These are phyloP conservation scores for Euryodendron excelsum DNA, from an alignment of 148 eudicot genomes.

Conservation along the genomic window DNA sequence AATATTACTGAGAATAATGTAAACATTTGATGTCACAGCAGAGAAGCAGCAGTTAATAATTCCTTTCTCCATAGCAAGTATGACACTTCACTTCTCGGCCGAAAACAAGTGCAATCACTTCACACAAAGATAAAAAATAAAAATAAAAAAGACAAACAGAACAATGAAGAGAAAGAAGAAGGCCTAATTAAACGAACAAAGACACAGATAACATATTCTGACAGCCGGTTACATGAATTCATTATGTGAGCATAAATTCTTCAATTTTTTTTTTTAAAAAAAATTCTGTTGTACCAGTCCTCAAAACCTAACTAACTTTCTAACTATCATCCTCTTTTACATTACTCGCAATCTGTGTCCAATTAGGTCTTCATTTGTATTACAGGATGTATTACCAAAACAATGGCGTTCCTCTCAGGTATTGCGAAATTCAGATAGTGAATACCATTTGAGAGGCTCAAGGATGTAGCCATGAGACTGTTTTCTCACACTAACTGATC, in stretches of 20 bases:
- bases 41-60: not conserved
- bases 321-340: too few species aligned
- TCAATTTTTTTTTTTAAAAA: not conserved
- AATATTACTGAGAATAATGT: constrained; percentile 8
- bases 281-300: too few species aligned
- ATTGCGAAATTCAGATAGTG: too few species aligned
- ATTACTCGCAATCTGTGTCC: too few species aligned
- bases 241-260: constrained; percentile 79
- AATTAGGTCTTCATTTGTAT: too few species aligned
- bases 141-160: not conserved
- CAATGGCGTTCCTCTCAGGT: too few species aligned
- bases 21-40: not conserved
- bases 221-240: constrained; percentile 16
- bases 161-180: not conserved
- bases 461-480: too few species aligned
- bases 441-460: too few species aligned
- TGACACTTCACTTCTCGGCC: not conserved
- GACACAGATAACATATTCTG: too few species aligned
- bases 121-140: not conserved
- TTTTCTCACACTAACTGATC: too few species aligned
- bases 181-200: not conserved
- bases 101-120: not conserved
- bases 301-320: too few species aligned
- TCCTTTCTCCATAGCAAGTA: constrained; percentile 13
- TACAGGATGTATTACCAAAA: too few species aligned